Base-by-base conservation (phyloP, 2,329 filamentous ascomycete genomes). In the Bipolaris sorokiniana region DNA sequence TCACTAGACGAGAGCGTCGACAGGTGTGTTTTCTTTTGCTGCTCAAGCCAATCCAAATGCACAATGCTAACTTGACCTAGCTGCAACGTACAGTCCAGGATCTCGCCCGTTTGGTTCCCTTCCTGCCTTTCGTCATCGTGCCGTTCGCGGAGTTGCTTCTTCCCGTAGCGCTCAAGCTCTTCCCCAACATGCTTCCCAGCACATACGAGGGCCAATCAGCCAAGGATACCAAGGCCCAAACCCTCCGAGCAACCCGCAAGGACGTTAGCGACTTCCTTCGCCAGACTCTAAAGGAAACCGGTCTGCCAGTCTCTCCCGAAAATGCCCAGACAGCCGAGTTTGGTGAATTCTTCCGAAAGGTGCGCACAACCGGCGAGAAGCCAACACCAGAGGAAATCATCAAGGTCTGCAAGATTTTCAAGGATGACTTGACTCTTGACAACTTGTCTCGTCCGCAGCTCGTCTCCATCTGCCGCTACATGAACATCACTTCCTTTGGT, bases 331-430 rank as follows among this genome's bases (percentile, higher is more conserved):
- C 89, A 72, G 92, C 97, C 67, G 95, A 98, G 76, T 99, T 99
- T 69, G 85, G 90, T 59, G 91, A 94, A 71, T 99, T 99, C 80
- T 99, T 99, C 88, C 90, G 91, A 75, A 99, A 99, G 82, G 86
- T 80, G 34, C 80, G 95, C 51, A 88, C 91, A 16, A 97, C 94
- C 1, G 95, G 94, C 63, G 94, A 98, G 81, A 84, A 89, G 44
- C 95, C 95, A 1, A 95, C 91, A 4, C 86, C 88, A 51, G 86
- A 93, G 65, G 95, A 99, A 74, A 92, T 99, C 62, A 96, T 99
- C 83, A 97, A 95, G 80, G 94, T 99, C 62, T 98, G 95, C 87
- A 96, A 97, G 84, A 90, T 96, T 64, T 99, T 99, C 86, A 96
- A 95, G 77, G 95, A 99, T 75, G 95, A 99, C 77, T 76, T 99